These are phyloP conservation scores for Phytopythium ostracodes DNA, from an alignment of 352 stramenopile species.

Conservation along the genomic window DNA sequence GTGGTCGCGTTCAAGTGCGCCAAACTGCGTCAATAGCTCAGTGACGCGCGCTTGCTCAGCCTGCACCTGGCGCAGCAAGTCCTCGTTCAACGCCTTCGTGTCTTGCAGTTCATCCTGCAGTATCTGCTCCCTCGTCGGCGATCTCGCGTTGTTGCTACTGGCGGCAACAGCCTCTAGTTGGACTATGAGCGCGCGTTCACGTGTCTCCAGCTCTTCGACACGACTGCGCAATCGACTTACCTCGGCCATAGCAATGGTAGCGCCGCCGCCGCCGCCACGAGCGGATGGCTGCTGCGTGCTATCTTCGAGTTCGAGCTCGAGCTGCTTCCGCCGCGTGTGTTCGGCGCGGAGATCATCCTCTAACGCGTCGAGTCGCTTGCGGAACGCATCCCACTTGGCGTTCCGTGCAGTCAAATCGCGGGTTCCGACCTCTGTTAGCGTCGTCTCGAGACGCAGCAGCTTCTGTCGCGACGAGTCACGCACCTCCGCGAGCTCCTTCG, in stretches of 20 bases:
- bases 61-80: conserved; percentile 51
- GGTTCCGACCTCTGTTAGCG: conserved; percentile 47
- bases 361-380: conserved; percentile 57
- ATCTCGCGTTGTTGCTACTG: conserved; percentile 22
- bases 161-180: conserved; percentile 38
- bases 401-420: conserved; percentile 58
- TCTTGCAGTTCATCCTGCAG: conserved; percentile 26
- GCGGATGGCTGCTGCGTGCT: conserved; percentile 16
- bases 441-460: conserved; percentile 39
- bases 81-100: conserved; percentile 32
- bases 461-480: conserved; percentile 33
- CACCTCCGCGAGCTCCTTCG: conserved; percentile 24
- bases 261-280: conserved; percentile 14
- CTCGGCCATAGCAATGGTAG: conserved; percentile 22
- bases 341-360: conserved; percentile 60
- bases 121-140: conserved; percentile 6
- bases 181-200: conserved; percentile 55
- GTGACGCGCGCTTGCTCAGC: conserved; percentile 31
- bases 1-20: conserved; percentile 37
- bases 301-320: conserved; percentile 65
- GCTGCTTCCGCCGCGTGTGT: conserved; percentile 42
- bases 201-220: conserved; percentile 63
- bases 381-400: conserved; percentile 66
- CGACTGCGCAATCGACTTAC: conserved; percentile 41
- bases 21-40: conserved; percentile 41